Conservation (phyloP, 1,284 basidiomycete genomes). For the Trametes versicolor region DNA sequence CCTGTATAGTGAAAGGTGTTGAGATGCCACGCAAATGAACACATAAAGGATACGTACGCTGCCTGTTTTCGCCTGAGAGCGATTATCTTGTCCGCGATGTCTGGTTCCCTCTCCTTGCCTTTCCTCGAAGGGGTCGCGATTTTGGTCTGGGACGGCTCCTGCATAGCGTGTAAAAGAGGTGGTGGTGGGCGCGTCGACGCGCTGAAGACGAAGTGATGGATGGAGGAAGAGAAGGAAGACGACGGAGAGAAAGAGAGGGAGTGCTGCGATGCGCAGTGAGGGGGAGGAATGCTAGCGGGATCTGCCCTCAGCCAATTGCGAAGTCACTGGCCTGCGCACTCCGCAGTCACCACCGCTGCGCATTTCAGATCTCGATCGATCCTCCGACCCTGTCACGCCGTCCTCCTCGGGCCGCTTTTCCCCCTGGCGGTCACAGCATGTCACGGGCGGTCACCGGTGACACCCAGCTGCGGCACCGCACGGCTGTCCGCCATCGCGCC, state of each 20-base stretch:
- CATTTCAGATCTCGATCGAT: constrained; percentile 32
- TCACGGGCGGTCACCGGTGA: constrained; percentile 18
- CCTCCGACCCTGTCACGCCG: constrained; percentile 27
- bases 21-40: neutral
- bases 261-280: constrained; percentile 43
- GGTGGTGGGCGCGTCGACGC: constrained; percentile 25
- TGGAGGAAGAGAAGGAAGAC: constrained; percentile 28
- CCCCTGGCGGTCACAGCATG: constrained; percentile 10
- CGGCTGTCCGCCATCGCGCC: constrained; percentile 5
- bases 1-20: constrained; percentile 44
- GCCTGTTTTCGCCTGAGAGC: constrained; percentile 73
- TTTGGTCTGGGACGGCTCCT: constrained; percentile 35
- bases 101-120: constrained; percentile 55
- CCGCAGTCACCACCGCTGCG: constrained; percentile 38
- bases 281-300: constrained; percentile 37
- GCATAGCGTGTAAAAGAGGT: constrained; percentile 29
- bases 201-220: constrained; percentile 24
- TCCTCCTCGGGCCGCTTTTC: constrained; percentile 3
- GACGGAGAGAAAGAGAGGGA: constrained; percentile 37
- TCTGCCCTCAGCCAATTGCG: constrained; percentile 39
- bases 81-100: constrained; percentile 73
- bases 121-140: constrained; percentile 41
- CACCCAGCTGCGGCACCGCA: constrained; percentile 27
- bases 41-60: constrained; percentile 54
- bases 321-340: constrained; percentile 35